A percentile compares a stretch with the other conserved stretches of the same genome.
Conservation (phyloP, 495 filamentous ascomycete species). For the Penicillium macrosclerotiorum region DNA sequence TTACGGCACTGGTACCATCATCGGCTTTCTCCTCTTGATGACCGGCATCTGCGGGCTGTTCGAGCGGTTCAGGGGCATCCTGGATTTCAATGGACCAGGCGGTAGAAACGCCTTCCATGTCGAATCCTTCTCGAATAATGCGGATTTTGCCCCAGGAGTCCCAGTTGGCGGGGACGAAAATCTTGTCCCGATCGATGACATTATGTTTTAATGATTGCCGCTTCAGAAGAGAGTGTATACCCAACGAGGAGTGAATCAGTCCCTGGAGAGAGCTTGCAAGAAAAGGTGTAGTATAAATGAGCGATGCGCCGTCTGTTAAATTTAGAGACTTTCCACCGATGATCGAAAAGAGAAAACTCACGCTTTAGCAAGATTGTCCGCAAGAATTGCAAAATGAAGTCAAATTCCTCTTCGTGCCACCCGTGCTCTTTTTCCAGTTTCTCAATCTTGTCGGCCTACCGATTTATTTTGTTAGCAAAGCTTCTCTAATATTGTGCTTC, state of each 20-base stretch:
- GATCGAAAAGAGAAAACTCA: slow-evolving; percentile 37
- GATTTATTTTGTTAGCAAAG: slow-evolving; percentile 28
- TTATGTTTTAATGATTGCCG: slow-evolving; percentile 86
- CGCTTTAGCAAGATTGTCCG: slow-evolving; percentile 83
- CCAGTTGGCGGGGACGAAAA: slow-evolving; percentile 93
- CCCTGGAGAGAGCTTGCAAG: slow-evolving; percentile 74
- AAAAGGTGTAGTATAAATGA: slow-evolving; percentile 87
- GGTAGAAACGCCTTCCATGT: slow-evolving; percentile 80
- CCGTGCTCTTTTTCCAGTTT: slow-evolving; percentile 78
- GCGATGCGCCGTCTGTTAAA: slow-evolving; percentile 73
- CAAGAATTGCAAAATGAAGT: slow-evolving; percentile 85
- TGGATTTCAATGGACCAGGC: slow-evolving; percentile 84
- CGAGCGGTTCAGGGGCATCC: slow-evolving; percentile 42
- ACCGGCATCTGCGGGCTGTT: slow-evolving; percentile 16
- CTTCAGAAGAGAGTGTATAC: slow-evolving; percentile 85
- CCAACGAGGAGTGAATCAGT: slow-evolving; percentile 82
- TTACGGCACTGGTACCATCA: slow-evolving; percentile 57
- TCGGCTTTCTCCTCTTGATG: slow-evolving; percentile 23
- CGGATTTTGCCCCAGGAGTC: slow-evolving; percentile 98
- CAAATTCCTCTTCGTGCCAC: slow-evolving; percentile 94
- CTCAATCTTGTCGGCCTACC: slow-evolving; percentile 85
- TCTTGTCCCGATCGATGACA: slow-evolving; percentile 92
- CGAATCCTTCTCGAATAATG: slow-evolving; percentile 89
- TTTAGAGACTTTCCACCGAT: slow-evolving; percentile 18
- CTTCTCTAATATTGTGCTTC: not conserved